Percentiles rank a stretch among this genome's conserved stretches.
Conservation (phyloP, 352 stramenopile genomes). For the Globisporangium heterothallicum region DNA sequence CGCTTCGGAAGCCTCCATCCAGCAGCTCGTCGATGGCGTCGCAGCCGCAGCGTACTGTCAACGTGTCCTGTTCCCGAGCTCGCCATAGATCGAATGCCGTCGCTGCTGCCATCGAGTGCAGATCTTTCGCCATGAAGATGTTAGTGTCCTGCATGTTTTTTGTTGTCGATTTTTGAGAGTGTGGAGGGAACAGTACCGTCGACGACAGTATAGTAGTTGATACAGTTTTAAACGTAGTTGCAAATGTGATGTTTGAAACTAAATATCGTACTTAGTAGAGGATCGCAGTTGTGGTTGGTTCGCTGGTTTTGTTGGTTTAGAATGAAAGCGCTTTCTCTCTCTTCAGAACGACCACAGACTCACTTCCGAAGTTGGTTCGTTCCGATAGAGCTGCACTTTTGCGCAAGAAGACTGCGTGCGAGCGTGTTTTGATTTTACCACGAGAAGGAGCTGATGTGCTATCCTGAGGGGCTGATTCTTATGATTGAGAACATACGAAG, state of each 20-base stretch:
- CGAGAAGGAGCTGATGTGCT: constrained; percentile 65
- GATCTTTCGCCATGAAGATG: constrained; percentile 10
- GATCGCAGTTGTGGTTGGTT: no score
- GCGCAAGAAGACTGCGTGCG: no score
- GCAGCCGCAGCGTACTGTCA: constrained; percentile 49
- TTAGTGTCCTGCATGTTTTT: not conserved
- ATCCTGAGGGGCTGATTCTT: constrained; percentile 83
- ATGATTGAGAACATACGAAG: constrained; percentile 79
- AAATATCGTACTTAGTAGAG: no score
- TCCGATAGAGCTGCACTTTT: no score
- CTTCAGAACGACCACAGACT: not conserved
- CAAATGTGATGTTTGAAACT: no score
- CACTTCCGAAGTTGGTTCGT: no score
- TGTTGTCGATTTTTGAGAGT: not conserved
- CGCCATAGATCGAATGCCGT: constrained; percentile 48
- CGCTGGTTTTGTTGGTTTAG: no score
- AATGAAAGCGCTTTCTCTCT: not conserved
- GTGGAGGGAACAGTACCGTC: not conserved
- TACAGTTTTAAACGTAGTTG: constrained; percentile 2
- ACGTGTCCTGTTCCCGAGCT: constrained; percentile 17
- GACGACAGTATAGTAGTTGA: not conserved
- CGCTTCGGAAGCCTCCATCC: constrained; percentile 55
- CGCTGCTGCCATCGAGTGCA: no score
- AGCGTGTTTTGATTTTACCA: no score
- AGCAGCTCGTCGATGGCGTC: constrained; percentile 49